Evolutionary conservation across 306 rosid species (phyloP).

Genomic region (Abrus pulchellus): DNA sequence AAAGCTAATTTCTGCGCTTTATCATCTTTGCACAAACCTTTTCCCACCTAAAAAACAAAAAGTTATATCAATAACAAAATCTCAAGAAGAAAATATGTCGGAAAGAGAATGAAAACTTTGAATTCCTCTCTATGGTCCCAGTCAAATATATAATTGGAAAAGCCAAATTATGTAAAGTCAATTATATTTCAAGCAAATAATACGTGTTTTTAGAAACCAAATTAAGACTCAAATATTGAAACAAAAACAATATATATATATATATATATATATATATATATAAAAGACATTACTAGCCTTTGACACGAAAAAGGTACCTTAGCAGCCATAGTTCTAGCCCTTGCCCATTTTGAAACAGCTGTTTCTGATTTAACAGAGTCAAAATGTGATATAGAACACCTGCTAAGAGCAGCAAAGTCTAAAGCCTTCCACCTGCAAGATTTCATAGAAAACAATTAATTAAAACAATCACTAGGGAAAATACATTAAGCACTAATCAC

Average conservation of each 20-base stretch:
- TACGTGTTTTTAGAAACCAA: constrained; percentile 7
- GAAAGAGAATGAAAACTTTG: constrained; percentile 46
- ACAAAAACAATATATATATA: not conserved
- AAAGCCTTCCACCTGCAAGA: constrained; percentile 84
- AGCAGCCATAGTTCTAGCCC: constrained; percentile 85
- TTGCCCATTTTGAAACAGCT: constrained; percentile 77
- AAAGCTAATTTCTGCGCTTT: constrained; percentile 82
- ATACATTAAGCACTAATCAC: not conserved
- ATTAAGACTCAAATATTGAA: constrained; percentile 35
- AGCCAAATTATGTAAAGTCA: constrained; percentile 29
- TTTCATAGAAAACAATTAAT: constrained; percentile 29
- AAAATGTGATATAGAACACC: constrained; percentile 66
- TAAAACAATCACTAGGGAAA: not conserved
- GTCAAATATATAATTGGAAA: constrained; percentile 49
- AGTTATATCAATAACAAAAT: constrained; percentile 16
- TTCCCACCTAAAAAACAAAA: constrained; percentile 71
- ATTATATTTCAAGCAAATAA: constrained; percentile 9
- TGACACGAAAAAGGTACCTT: constrained; percentile 60
- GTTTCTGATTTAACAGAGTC: constrained; percentile 72
- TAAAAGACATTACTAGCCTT: not conserved
- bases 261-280: too few species aligned
- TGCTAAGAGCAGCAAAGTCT: constrained; percentile 66
- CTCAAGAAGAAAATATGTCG: constrained; percentile 21
- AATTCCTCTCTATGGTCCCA: constrained; percentile 47
- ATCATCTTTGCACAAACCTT: constrained; percentile 84